Evolutionary conservation across 371 early-diverging fungal genomes (phyloP).

Genomic region (Mucor irregularis): DNA sequence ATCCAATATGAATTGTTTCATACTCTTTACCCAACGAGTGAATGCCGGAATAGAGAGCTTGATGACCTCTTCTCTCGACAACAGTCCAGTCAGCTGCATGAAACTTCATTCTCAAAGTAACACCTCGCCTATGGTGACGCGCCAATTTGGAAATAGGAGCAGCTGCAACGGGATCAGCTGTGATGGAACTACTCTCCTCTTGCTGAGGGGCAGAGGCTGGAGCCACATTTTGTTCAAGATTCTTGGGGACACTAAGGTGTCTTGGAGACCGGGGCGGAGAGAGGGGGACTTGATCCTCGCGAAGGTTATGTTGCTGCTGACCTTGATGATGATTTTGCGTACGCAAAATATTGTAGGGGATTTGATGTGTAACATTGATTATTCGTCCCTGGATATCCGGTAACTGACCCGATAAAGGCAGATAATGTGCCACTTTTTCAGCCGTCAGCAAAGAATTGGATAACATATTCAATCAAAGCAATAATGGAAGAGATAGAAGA

Average conservation of each 20-base stretch:
- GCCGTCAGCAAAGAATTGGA: slow-evolving; percentile 12
- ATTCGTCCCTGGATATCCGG: slow-evolving; percentile 37
- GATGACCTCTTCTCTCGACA: slow-evolving; percentile 62
- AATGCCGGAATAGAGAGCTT: slow-evolving; percentile 73
- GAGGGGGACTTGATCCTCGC: slow-evolving; percentile 2
- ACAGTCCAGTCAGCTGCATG: slow-evolving; percentile 39
- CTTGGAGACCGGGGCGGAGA: slow-evolving; percentile 10
- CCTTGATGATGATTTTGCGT: slow-evolving; percentile 4
- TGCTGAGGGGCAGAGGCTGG: slow-evolving; percentile 6
- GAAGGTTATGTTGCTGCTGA: not conserved
- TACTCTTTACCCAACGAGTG: slow-evolving; percentile 46
- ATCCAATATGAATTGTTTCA: slow-evolving; percentile 67
- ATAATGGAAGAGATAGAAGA: not conserved
- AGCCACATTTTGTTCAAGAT: too few relatives aligned
- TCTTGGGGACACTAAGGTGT: not conserved
- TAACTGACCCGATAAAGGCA: slow-evolving; percentile 26
- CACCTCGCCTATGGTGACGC: slow-evolving; percentile 26
- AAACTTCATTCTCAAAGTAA: slow-evolving; percentile 25
- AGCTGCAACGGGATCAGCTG: slow-evolving; percentile 23
- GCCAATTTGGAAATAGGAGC: slow-evolving; percentile 34
- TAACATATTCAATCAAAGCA: not conserved
- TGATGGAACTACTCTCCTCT: not conserved
- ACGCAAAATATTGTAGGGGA: slow-evolving; percentile 31
- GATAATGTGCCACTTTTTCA: slow-evolving; percentile 29
- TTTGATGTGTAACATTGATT: slow-evolving; percentile 37